Evolutionary conservation across 2,329 filamentous ascomycete species (phyloP).

Genomic region (Alternaria ventricosa): DNA sequence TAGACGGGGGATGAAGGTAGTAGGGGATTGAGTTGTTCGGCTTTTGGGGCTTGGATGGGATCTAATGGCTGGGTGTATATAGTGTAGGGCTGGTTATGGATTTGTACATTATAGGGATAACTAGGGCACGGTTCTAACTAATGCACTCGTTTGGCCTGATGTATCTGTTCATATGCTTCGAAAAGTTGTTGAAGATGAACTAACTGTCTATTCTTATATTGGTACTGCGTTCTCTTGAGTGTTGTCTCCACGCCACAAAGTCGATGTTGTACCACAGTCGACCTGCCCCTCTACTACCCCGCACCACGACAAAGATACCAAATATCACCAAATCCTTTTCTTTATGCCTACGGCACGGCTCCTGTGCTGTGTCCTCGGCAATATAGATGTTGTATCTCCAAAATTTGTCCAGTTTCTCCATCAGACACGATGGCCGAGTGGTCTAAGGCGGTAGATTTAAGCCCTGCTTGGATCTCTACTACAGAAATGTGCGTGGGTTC

Average conservation of each 20-base stretch:
- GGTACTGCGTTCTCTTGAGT: accelerated
- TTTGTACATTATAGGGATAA: not conserved
- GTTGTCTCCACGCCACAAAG: not conserved
- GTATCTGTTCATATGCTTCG: not conserved
- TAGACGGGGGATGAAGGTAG: not conserved
- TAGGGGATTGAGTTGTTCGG: not conserved
- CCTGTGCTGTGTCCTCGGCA: accelerated
- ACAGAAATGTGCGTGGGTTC: slow-evolving; percentile 44
- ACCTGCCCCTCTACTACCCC: not conserved
- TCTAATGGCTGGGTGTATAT: not conserved
- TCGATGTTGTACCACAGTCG: not conserved
- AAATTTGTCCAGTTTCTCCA: slow-evolving; percentile 10
- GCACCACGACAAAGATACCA: not conserved
- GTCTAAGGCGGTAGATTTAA: slow-evolving; percentile 47
- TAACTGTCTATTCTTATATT: not conserved
- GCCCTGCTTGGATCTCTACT: slow-evolving; percentile 34
- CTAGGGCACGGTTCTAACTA: not conserved
- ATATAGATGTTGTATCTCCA: not conserved
- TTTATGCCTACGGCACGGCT: not conserved
- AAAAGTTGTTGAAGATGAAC: not conserved
- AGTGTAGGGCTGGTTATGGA: not conserved
- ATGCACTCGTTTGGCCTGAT: not conserved
- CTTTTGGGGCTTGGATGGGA: not conserved
- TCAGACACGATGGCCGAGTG: slow-evolving; percentile 40
- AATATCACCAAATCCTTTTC: not conserved